Base-by-base conservation (phyloP, 345 rosid species). In the Lenwebbia sp. region DNA sequence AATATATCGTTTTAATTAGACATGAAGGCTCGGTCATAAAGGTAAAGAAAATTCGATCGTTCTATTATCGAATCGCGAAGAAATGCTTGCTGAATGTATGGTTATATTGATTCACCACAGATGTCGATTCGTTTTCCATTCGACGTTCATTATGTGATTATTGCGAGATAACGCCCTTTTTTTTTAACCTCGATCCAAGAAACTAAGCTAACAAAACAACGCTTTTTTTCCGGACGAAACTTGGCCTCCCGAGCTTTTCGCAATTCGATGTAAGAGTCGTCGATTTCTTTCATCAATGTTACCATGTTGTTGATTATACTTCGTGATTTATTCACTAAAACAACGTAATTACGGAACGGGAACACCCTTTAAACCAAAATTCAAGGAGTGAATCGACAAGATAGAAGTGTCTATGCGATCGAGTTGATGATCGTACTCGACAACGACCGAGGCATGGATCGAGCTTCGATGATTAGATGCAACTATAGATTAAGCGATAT, bases 181-280 rank as follows among this genome's bases (percentile, higher is more conserved):
- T 3, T 65, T 2, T 2, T 2, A 19, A n/a, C 1, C 44, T 33
- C 13, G 0, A 33, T 33, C 33, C 23, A 4, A 30, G 44, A 33
- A 33, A 33, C 0, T 1, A 15, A 0, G 3, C 6, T 15, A 15
- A 3, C 1, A 19, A 15, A 17, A 30, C 41, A 3, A 15, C 0
- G 0, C 1, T 30, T 17, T 17, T 7, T 30, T 30, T 30, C 0
- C 3, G 1, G 3, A 8, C 4, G 6, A 2, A 65, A 33, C 23
- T 65, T 33, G 10, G 6, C 13, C 22, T 17, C 13, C 4, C 0
- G 12, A 65, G 44, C 76, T 44, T 70, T 33, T 19, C 0, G 0
- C 7, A 3, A 0, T 8, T 33, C 17, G 6, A 65, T 4, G 10
- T 4, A 12, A 65, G 44, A 8, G 37, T 3, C 6, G 11, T 1